Conservation (phyloP, 306 rosid species). For the Macrotyloma uniflorum region DNA sequence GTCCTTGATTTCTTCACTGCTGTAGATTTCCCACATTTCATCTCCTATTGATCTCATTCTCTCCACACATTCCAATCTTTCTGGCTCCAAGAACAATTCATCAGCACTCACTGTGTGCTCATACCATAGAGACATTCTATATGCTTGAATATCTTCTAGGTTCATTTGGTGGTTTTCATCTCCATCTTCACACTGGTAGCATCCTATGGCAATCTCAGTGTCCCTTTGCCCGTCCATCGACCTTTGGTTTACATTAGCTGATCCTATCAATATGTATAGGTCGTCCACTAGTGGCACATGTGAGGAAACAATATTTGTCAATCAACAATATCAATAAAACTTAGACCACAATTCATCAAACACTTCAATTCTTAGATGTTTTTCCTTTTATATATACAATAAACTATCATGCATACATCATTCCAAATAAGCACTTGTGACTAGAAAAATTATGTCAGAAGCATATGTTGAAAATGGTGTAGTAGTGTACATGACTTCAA, state of each 20-base stretch:
- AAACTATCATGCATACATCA: background rate
- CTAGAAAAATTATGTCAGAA: background rate
- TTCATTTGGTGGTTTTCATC: constrained; percentile 30
- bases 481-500: background rate
- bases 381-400: background rate
- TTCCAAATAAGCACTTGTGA: background rate
- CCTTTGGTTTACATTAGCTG: constrained; percentile 92
- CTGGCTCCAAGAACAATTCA: constrained; percentile 47
- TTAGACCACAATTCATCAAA: background rate
- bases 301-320: constrained; percentile 26
- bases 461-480: background rate
- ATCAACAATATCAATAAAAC: background rate
- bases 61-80: constrained; percentile 49
- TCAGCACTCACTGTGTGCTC: constrained; percentile 62
- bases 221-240: constrained; percentile 95
- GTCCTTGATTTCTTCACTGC: constrained; percentile 58
- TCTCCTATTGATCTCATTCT: constrained; percentile 61
- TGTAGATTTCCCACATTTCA: constrained; percentile 65
- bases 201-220: constrained; percentile 92
- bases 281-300: constrained; percentile 75
- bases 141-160: constrained; percentile 56
- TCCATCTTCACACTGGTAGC: constrained; percentile 56
- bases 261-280: constrained; percentile 80
- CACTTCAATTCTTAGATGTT: background rate
- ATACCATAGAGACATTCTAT: constrained; percentile 80